These are phyloP conservation scores for Ganoderma meredithae DNA, from an alignment of 1,284 basidiomycete genomes.

Conservation along the genomic window DNA sequence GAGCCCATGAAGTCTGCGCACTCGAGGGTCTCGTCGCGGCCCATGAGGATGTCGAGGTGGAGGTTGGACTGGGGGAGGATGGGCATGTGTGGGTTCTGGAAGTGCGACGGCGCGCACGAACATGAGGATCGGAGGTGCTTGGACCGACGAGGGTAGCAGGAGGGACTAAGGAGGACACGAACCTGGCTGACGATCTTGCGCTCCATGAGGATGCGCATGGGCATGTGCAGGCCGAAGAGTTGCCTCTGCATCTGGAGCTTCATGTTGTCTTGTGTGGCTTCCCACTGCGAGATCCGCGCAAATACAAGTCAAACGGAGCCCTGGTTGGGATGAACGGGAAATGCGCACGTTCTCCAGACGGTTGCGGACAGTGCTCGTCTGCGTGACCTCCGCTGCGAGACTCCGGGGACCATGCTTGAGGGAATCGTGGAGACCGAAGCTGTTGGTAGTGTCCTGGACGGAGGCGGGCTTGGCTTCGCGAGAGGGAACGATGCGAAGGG, in stretches of 20 bases:
- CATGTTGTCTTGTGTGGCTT: constrained; percentile 89
- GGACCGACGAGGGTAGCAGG: not conserved
- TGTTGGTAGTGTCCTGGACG: constrained; percentile 71
- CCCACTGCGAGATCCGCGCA: constrained; percentile 70
- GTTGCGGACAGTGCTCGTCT: constrained; percentile 60
- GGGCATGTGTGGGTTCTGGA: constrained; percentile 70
- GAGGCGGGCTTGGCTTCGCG: constrained; percentile 65
- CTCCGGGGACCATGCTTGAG: constrained; percentile 79
- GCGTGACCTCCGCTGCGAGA: constrained; percentile 73
- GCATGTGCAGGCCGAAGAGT: constrained; percentile 87
- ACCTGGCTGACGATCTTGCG: constrained; percentile 85
- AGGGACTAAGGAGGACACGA: constrained; percentile 39
- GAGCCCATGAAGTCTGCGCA: constrained; percentile 43
- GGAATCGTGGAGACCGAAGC: constrained; percentile 81
- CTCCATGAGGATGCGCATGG: constrained; percentile 93
- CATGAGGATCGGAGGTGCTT: not conserved
- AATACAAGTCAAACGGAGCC: no score
- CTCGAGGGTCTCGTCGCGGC: constrained; percentile 85
- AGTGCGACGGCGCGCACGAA: not conserved
- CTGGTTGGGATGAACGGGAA: no score
- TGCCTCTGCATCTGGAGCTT: constrained; percentile 89
- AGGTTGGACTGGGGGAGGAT: constrained; percentile 76
- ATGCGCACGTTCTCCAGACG: constrained; percentile 79
- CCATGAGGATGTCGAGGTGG: constrained; percentile 91
- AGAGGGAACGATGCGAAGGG: constrained; percentile 73